Conservation (phyloP, 2,329 filamentous ascomycete genomes). For the Tetracladium maxilliforme region DNA sequence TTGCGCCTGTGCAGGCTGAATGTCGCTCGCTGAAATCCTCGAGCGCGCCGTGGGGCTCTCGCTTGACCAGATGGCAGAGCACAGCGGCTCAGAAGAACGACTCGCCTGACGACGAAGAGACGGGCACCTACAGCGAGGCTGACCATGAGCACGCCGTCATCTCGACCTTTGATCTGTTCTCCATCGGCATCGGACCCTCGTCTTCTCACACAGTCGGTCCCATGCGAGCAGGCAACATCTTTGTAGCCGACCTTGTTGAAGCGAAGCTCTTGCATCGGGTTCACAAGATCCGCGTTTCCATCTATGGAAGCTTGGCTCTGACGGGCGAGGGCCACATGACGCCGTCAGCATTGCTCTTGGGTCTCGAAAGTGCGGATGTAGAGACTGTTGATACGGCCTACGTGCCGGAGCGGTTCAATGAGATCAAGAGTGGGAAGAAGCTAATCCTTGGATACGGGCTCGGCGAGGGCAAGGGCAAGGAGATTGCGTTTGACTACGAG, state of each 20-base stretch:
- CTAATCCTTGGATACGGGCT: constrained; percentile 26
- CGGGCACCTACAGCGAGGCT: constrained; percentile 29
- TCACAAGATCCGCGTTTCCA: constrained; percentile 28
- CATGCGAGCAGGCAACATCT: constrained; percentile 36
- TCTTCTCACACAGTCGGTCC: constrained; percentile 35
- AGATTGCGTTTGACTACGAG: constrained; percentile 32
- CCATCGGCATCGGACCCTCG: constrained; percentile 33
- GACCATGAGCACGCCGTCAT: constrained; percentile 36
- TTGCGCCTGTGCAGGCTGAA: too few relatives aligned
- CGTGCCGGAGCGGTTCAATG: constrained; percentile 26
- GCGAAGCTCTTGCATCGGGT: constrained; percentile 27
- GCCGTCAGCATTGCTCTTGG: constrained; percentile 29
- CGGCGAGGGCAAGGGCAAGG: constrained; percentile 21
- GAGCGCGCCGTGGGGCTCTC: too few relatives aligned
- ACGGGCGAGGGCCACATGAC: constrained; percentile 38
- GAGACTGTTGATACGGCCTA: constrained; percentile 32
- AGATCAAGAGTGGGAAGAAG: constrained; percentile 29
- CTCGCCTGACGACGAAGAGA: constrained; percentile 17
- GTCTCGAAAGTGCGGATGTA: constrained; percentile 32
- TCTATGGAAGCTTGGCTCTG: constrained; percentile 33
- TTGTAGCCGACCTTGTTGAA: constrained; percentile 29
- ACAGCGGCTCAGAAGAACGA: too few relatives aligned
- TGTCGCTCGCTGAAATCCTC: too few relatives aligned
- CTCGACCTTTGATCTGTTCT: constrained; percentile 34
- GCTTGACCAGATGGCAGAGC: too few relatives aligned